phyloP scores from a whole-genome alignment of 306 rosid genomes.

The Senna tora region DNA sequence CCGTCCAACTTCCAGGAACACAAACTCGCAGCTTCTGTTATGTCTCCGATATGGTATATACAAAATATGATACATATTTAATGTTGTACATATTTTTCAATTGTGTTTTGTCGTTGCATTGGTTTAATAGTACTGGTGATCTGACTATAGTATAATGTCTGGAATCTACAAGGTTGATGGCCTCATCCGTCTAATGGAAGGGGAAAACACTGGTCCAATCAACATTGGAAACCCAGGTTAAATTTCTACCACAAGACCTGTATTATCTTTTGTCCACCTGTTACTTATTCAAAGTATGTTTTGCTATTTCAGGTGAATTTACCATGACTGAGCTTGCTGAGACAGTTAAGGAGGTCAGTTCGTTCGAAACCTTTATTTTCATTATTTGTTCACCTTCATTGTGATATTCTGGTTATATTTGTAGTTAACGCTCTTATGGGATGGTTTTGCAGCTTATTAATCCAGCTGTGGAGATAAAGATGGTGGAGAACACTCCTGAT shows the following conservation, averaged over 20 bases:
- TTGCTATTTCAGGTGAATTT: conserved; percentile 73
- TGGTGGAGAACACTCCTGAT: conserved; percentile 84
- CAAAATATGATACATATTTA: neutral
- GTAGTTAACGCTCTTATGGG: conserved; percentile 10
- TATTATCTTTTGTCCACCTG: neutral
- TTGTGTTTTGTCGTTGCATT: neutral
- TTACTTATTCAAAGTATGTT: conserved; percentile 17
- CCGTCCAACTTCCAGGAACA: conserved; percentile 80
- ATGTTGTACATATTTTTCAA: no score
- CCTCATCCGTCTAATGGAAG: conserved; percentile 81
- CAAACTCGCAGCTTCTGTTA: conserved; percentile 89
- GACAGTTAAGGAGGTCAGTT: conserved; percentile 85
- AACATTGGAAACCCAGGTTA: conserved; percentile 88
- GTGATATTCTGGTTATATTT: conserved; percentile 9
- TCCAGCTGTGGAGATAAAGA: conserved; percentile 71
- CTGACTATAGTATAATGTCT: conserved; percentile 18
- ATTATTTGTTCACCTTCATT: neutral
- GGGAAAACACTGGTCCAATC: conserved; percentile 80
- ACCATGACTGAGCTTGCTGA: conserved; percentile 94
- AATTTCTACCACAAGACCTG: neutral
- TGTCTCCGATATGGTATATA: conserved; percentile 76
- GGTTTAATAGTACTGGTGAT: conserved; percentile 15
- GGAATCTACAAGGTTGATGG: conserved; percentile 70
- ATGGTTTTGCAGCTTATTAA: conserved; percentile 69
- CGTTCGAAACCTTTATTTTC: conserved; percentile 10